These are phyloP conservation scores for Parastagonospora nodorum DNA, from an alignment of 2,329 filamentous ascomycete species.

Conservation along the genomic window DNA sequence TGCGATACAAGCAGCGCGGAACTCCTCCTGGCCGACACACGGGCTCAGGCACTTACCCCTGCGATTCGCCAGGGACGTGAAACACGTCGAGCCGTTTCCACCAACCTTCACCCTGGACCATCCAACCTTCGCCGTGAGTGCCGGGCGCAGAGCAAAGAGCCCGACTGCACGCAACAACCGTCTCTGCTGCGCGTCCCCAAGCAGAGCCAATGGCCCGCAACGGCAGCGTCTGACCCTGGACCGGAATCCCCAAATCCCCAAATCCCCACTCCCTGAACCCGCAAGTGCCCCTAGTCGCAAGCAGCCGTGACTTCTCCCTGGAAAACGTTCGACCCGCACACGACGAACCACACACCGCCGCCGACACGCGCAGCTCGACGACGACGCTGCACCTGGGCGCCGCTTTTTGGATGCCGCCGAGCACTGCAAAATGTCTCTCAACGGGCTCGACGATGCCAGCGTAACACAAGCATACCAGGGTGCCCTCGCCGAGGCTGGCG, in stretches of 20 bases:
- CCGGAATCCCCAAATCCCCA: background rate
- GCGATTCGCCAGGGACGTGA: conserved; percentile 10
- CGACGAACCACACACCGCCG: conserved; percentile 5
- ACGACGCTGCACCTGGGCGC: conserved; percentile 12
- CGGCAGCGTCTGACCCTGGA: conserved; percentile 13
- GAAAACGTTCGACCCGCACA: conserved; percentile 3
- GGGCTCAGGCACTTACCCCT: background rate
- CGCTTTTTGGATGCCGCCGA: conserved; percentile 10
- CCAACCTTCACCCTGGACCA: conserved; percentile 4
- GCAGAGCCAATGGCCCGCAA: conserved; percentile 17
- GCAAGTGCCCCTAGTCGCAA: background rate
- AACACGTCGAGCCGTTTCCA: conserved; percentile 8
- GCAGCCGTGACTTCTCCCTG: background rate
- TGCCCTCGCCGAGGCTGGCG: conserved; percentile 80
- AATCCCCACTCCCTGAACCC: background rate
- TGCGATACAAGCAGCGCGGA: conserved; percentile 1
- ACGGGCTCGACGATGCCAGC: conserved; percentile 82
- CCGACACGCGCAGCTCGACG: conserved; percentile 4
- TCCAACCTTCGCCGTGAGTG: conserved; percentile 5
- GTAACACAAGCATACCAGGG: conserved; percentile 85
- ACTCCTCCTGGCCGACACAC: background rate
- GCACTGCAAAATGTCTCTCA: conserved; percentile 76
- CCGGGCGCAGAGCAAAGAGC: conserved; percentile 9
- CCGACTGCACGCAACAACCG: conserved; percentile 1
- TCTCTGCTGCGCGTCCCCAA: conserved; percentile 9